Conservation (phyloP, 2,329 filamentous ascomycete genomes). For the Amauroascus verrucosus region DNA sequence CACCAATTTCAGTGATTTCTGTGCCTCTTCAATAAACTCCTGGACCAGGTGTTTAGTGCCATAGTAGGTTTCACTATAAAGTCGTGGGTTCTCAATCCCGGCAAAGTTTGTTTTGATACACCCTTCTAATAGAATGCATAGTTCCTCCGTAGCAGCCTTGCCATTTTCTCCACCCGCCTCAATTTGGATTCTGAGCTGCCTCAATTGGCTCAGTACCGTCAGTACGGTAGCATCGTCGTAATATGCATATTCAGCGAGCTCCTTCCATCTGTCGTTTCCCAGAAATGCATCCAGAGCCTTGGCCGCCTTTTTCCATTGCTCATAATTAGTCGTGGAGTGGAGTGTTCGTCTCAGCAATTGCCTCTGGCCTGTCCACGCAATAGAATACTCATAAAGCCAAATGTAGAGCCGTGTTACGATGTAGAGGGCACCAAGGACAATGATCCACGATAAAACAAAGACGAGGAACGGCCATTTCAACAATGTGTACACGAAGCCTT, state of each 20-base stretch:
- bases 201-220: slow-evolving; percentile 65
- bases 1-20: slow-evolving; percentile 54
- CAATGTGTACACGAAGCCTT: slow-evolving; percentile 80
- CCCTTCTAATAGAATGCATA: slow-evolving; percentile 69
- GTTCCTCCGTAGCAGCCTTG: slow-evolving; percentile 53
- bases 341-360: slow-evolving; percentile 61
- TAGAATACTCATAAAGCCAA: slow-evolving; percentile 78
- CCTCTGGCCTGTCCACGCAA: slow-evolving; percentile 77
- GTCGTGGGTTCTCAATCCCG: slow-evolving; percentile 78
- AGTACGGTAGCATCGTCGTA: slow-evolving; percentile 81
- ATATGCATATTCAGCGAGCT: slow-evolving; percentile 53
- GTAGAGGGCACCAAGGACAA: slow-evolving; percentile 63
- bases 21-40: slow-evolving; percentile 67
- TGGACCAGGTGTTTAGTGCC: slow-evolving; percentile 94
- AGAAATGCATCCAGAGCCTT: slow-evolving; percentile 69
- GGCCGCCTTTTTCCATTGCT: slow-evolving; percentile 73
- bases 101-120: slow-evolving; percentile 98
- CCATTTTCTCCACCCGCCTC: slow-evolving; percentile 26
- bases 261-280: slow-evolving; percentile 52
- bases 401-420: slow-evolving; percentile 79
- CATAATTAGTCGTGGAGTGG: slow-evolving; percentile 61
- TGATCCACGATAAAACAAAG: slow-evolving; percentile 69
- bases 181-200: slow-evolving; percentile 34
- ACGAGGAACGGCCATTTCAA: slow-evolving; percentile 87
- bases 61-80: slow-evolving; percentile 98